Evolutionary conservation across 352 stramenopile species (phyloP), one percentile per base, ranked within the genome.

Genomic region (Pythium aristosporum): DNA sequence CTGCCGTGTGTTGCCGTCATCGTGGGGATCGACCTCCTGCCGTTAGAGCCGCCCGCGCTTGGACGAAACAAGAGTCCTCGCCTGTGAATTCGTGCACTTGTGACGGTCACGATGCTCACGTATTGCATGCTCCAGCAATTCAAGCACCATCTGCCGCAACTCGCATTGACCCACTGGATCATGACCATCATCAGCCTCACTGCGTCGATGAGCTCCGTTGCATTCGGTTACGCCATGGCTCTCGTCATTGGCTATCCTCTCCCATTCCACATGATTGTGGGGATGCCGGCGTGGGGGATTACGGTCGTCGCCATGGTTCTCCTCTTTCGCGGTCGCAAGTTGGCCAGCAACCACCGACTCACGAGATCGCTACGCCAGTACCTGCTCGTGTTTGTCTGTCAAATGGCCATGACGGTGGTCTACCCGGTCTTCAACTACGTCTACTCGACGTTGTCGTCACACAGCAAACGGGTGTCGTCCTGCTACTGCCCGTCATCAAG

Each of bases 401-500:
- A 61, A 32, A 48, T 67, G 39, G 5, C 42, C 7, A 54, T 67
- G 28, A 67, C 50, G 10, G 10, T 65, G 23, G 5, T 68, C 6
- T 71, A 68, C 34, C 57, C 63, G 16, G 15, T 68, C 11, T 68
- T 61, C 42, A 64, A 50, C 42, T 41, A 50, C 18, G 25, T 60
- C 12, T 74, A 65, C 48, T 55, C 57, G 18, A 36, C 18, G 7
- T 47, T 74, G 28, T 52, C 52, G 21, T 44, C 36, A 48, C 20
- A 16, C 11, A 21, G 34, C 64, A 75, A 48, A 72, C 48, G 11
- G 39, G 46, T 12, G 62, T 61, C 41, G 21, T 61, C 18, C 15
- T 75, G n/a, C 9, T 85, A 10, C 63, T 85, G 21, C 74, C 69
- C 13, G 41, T 79, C 21, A 64, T 82, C 25, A 85, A 85, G 60